Percentiles rank a stretch among this genome's conserved stretches.
These are phyloP conservation scores for Pseudogymnoascus sp. DNA, from an alignment of 2,329 filamentous ascomycete genomes.

Conservation along the genomic window DNA sequence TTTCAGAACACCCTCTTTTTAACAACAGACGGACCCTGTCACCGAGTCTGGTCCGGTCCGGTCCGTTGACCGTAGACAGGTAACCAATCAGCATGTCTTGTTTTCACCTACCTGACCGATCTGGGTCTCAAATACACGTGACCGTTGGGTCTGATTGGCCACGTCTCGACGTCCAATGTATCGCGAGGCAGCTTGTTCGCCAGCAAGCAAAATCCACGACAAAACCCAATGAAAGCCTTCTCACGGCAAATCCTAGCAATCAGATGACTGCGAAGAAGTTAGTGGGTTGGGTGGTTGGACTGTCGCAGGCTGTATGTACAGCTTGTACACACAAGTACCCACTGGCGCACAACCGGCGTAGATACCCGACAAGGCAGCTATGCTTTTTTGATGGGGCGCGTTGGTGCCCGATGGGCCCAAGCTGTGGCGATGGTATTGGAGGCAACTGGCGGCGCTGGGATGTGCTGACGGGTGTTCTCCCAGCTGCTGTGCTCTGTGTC, in stretches of 20 bases:
- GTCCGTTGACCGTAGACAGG: not conserved
- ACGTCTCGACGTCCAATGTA: not conserved
- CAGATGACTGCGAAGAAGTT: not conserved
- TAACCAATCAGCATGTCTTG: not conserved
- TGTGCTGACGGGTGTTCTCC: not conserved
- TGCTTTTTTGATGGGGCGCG: not conserved
- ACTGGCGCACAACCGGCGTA: not conserved
- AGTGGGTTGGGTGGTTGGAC: not conserved
- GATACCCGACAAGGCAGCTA: not conserved
- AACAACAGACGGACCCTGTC: not conserved
- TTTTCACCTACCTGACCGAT: not conserved
- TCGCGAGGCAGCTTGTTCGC: not conserved
- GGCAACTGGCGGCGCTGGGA: not conserved
- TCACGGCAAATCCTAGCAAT: not conserved
- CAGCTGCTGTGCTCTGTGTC: not conserved
- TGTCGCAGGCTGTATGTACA: not conserved
- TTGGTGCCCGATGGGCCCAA: not conserved
- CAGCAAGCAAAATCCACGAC: not conserved
- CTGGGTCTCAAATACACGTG: not conserved
- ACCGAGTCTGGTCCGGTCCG: not conserved
- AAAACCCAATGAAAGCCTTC: not conserved
- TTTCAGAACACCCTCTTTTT: not conserved
- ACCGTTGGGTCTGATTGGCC: not conserved
- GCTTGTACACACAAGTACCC: not conserved
- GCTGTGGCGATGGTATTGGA: not conserved